Base-by-base conservation (phyloP, 2,329 filamentous ascomycete species). In the Magnaporthiopsis rhizophila region DNA sequence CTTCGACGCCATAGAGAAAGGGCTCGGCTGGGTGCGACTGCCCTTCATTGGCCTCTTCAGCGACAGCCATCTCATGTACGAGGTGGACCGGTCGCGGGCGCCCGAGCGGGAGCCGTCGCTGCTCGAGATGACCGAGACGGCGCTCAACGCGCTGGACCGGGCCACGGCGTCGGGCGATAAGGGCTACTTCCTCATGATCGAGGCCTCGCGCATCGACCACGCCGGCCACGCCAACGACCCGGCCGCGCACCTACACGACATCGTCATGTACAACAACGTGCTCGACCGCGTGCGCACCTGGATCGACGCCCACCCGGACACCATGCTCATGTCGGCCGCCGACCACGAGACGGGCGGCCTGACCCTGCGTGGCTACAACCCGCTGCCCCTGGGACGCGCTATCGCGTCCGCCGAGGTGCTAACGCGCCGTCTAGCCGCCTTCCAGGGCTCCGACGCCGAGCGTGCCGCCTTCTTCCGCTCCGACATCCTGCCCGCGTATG, bases 161-260 rank as follows among this genome's bases (percentile, higher is more conserved):
- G 76, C 72, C 3, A 74, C 73, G 13, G 68, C 71, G 45, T 69
- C 66, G 34, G 68, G 65, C 11, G 67, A 72, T n/a, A 72, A 74
- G 65, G 75, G 76, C 9, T 79, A 76, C 67, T 76, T 79, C 65
- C 68, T 78, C 61, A 74, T 79, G 72, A 74, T 76, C 58, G 74
- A 76, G 67, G 74, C 74, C n/a, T 74, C 72, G 9, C 70, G 74
- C 36, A 76, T 76, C 65, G 74, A 76, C 65, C 74, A 76, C 65
- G 72, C 74, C 38, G 70, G 72, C 61, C 82, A 84, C 68, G 80
- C 79, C 70, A 84, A 83, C 68, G 82, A 84, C 67, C 80, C 82
- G 4, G 80, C 79, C 24, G 81, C 80, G 21, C 82, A 85, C 68
- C 79, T 84, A 36, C 73, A 75, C 65, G 76, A 78, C 28, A 75